A percentile compares a stretch with the other conserved stretches of the same genome.
Conservation (phyloP, 2,329 filamentous ascomycete genomes). For the Clarireedia sp. region DNA sequence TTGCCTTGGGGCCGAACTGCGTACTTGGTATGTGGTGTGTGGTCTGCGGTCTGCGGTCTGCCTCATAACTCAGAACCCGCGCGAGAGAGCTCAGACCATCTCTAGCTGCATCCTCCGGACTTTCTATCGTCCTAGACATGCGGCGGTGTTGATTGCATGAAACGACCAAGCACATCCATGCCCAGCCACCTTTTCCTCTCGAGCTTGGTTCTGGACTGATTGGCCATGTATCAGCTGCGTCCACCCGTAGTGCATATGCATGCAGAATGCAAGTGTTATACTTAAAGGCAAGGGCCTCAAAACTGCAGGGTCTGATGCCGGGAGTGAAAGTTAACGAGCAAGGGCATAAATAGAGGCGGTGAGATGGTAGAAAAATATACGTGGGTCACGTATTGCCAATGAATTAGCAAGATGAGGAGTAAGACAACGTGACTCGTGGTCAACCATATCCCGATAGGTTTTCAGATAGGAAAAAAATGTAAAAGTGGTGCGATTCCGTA, state of each 20-base stretch:
- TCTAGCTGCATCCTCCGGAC: background rate
- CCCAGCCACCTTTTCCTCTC: constrained; percentile 15
- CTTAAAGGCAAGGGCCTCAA: constrained; percentile 19
- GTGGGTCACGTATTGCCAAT: constrained; percentile 31
- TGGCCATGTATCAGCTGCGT: constrained; percentile 20
- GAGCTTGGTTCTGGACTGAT: constrained; percentile 12
- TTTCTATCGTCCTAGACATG: background rate
- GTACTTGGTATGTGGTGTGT: too few species aligned
- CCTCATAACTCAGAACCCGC: background rate
- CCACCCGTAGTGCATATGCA: constrained; percentile 24
- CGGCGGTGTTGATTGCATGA: constrained; percentile 15
- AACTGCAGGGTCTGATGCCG: constrained; percentile 28
- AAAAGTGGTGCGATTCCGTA: background rate
- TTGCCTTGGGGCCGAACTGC: background rate
- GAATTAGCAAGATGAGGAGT: constrained; percentile 15
- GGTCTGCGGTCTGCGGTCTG: background rate
- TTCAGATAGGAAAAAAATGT: background rate
- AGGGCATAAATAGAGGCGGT: constrained; percentile 11
- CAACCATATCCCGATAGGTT: background rate
- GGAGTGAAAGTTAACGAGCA: constrained; percentile 20
- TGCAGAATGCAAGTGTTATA: constrained; percentile 26
- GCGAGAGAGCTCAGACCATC: background rate
- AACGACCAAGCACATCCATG: constrained; percentile 24
- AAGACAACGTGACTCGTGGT: constrained; percentile 22
- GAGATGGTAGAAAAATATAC: constrained; percentile 16